phyloP scores from a whole-genome alignment of 2,329 filamentous ascomycete species.

The Colletotrichum nymphaeae region DNA sequence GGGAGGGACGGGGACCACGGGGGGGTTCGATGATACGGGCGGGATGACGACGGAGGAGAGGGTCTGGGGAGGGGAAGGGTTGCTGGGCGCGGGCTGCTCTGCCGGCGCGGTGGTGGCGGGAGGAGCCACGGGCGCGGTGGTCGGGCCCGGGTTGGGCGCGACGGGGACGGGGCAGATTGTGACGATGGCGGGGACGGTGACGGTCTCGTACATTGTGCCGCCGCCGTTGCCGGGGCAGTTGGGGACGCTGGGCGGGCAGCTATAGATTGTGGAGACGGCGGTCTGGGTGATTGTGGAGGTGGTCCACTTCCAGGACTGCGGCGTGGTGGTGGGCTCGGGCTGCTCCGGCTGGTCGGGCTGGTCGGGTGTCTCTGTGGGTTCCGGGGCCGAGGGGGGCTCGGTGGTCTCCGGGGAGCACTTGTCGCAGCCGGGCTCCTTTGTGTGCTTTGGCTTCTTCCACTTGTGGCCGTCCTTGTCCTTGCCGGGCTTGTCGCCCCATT shows the following conservation, averaged over 20 bases:
- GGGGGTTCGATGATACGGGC: constrained; percentile 24
- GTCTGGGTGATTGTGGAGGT: constrained; percentile 56
- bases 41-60: constrained; percentile 15
- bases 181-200: constrained; percentile 52
- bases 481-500: constrained; percentile 16
- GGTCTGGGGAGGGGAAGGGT: constrained; percentile 15
- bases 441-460: not conserved
- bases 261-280: constrained; percentile 50
- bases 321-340: constrained; percentile 38
- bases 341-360: constrained; percentile 15
- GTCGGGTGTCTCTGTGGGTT: not conserved
- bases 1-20: constrained; percentile 38
- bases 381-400: not conserved
- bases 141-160: constrained; percentile 34
- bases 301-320: constrained; percentile 48
- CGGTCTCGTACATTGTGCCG: constrained; percentile 49
- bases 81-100: constrained; percentile 16
- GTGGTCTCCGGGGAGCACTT: not conserved
- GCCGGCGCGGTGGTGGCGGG: constrained; percentile 6
- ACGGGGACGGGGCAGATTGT: constrained; percentile 57
- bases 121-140: not conserved
- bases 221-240: constrained; percentile 48
- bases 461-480: constrained; percentile 25
- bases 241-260: constrained; percentile 48
- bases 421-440: constrained; percentile 8